These are phyloP conservation scores for Cryphonectria naterciae DNA, from an alignment of 2,329 filamentous ascomycete species.

Conservation along the genomic window DNA sequence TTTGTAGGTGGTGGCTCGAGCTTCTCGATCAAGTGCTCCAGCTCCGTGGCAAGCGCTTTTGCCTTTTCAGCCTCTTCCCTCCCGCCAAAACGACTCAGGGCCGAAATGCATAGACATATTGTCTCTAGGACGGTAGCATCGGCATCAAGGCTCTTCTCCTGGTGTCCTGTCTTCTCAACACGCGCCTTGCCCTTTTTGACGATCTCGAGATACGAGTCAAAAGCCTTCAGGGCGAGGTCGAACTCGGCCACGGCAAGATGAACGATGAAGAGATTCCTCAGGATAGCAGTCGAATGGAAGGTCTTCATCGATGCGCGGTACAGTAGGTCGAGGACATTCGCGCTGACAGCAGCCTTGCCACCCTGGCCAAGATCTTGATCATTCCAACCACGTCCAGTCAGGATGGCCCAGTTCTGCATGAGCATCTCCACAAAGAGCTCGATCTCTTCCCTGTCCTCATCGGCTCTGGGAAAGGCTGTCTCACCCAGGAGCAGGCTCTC, in stretches of 20 bases:
- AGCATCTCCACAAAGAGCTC: slow-evolving; percentile 81
- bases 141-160: slow-evolving; percentile 74
- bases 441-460: slow-evolving; percentile 76
- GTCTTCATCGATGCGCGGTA: slow-evolving; percentile 92
- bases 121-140: slow-evolving; percentile 78
- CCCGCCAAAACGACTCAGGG: slow-evolving; percentile 82
- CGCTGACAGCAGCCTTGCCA: slow-evolving; percentile 74
- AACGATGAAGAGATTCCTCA: slow-evolving; percentile 84
- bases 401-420: slow-evolving; percentile 81
- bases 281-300: slow-evolving; percentile 89
- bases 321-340: slow-evolving; percentile 80
- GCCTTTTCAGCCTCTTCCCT: slow-evolving; percentile 78
- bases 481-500: slow-evolving; percentile 78
- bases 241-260: slow-evolving; percentile 90
- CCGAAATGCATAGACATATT: slow-evolving; percentile 76
- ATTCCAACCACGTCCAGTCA: slow-evolving; percentile 80
- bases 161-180: slow-evolving; percentile 75
- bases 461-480: slow-evolving; percentile 82
- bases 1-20: slow-evolving; percentile 43
- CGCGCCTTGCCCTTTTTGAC: slow-evolving; percentile 83
- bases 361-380: slow-evolving; percentile 81
- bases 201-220: slow-evolving; percentile 90
- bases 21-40: slow-evolving; percentile 77
- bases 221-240: slow-evolving; percentile 85
- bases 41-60: slow-evolving; percentile 67